These are phyloP conservation scores for Linum lewisii DNA, from an alignment of 345 rosid species.

Conservation along the genomic window DNA sequence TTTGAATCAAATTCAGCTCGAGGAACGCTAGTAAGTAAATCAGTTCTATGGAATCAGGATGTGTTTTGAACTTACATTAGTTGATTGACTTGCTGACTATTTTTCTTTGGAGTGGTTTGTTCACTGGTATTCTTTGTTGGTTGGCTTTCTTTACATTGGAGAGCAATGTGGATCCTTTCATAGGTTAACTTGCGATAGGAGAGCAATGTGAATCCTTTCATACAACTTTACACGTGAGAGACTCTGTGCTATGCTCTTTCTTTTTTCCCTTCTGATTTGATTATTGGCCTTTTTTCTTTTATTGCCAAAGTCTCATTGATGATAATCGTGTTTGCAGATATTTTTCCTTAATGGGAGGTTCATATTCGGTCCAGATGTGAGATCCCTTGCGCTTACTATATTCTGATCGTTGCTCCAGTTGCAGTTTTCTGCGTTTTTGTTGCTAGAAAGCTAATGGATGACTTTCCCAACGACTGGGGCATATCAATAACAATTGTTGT, in stretches of 20 bases:
- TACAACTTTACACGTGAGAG: neutral
- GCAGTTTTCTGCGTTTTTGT: constrained; percentile 6
- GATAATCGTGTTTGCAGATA: neutral
- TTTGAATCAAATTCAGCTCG: neutral
- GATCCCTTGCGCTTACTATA: constrained; percentile 6
- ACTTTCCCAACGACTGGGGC: constrained; percentile 6
- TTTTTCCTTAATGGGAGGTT: constrained; percentile 9
- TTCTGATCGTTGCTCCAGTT: constrained; percentile 11
- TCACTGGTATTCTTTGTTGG: neutral
- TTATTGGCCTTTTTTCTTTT: neutral
- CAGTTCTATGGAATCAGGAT: neutral
- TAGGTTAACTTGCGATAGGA: neutral
- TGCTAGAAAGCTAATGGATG: constrained; percentile 6
- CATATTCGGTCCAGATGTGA: constrained; percentile 11
- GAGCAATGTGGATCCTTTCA: neutral
- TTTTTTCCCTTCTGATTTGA: neutral
- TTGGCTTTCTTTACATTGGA: neutral
- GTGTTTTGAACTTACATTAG: neutral
- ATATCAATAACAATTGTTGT: constrained; percentile 2
- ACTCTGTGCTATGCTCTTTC: neutral
- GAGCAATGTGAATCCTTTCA: neutral
- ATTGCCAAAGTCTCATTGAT: neutral
- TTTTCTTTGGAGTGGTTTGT: neutral
- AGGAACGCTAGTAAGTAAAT: neutral
- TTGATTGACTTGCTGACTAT: neutral